phyloP scores from a whole-genome alignment of 2,329 filamentous ascomycete genomes.

The Alternaria rosae region DNA sequence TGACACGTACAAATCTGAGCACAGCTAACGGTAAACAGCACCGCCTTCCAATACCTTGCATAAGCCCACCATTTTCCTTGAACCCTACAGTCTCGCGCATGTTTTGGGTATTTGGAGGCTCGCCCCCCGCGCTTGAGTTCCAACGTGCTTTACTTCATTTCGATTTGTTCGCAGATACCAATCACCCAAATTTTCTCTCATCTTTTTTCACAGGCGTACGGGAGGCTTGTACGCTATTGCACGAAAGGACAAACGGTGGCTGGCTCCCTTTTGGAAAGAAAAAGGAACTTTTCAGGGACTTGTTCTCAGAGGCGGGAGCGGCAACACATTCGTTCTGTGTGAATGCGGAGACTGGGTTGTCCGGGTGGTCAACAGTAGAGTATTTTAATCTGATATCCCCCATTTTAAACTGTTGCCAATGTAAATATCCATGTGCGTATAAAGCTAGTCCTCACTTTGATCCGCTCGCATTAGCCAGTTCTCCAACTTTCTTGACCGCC shows the following conservation, averaged over 20 bases:
- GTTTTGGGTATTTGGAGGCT: constrained; percentile 16
- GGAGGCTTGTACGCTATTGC: constrained; percentile 10
- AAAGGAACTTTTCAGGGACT: neutral
- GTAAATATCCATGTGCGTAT: neutral
- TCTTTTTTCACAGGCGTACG: constrained; percentile 18
- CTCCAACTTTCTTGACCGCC: constrained; percentile 56
- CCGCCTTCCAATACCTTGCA: constrained; percentile 41
- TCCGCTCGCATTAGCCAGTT: constrained; percentile 30
- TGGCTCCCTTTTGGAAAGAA: constrained; percentile 13
- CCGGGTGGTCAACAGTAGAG: constrained; percentile 22
- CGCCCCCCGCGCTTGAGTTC: constrained; percentile 1
- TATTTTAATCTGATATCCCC: constrained; percentile 33
- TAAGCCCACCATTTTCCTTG: constrained; percentile 7
- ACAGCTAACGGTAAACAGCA: constrained; percentile 30
- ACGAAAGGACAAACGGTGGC: constrained; percentile 13
- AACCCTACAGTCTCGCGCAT: constrained; percentile 10
- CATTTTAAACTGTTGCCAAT: neutral
- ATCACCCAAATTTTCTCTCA: constrained; percentile 13
- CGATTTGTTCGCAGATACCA: constrained; percentile 26
- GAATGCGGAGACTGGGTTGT: constrained; percentile 2
- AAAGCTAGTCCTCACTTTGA: neutral
- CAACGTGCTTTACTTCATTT: constrained; percentile 6
- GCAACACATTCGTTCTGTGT: constrained; percentile 26
- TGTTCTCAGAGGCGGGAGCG: constrained; percentile 3
- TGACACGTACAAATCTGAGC: neutral